Base-by-base conservation (phyloP, 768 basidiomycete genomes). In the Lactifluus echinatus region DNA sequence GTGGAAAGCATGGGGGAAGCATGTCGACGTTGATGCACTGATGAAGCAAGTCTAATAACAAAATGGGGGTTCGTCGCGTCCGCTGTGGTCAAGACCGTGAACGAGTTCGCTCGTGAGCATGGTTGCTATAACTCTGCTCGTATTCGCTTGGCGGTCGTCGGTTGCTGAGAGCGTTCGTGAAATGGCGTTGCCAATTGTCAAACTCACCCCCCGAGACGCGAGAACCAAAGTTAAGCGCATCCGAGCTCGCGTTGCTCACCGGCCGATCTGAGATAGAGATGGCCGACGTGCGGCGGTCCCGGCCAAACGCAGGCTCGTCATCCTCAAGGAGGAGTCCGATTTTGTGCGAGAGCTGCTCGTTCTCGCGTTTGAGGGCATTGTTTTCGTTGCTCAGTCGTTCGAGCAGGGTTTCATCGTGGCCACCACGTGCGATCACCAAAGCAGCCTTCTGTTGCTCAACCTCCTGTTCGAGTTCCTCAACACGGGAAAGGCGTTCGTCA, bases 341-440 rank as follows among this genome's bases (percentile, higher is more conserved):
- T 77, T 92, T 93, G 69, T 90, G 89, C n/a, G 86, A 85, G 43
- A 93, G 79, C 64, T 92, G 84, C 66, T 89, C 87, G 69, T 93
- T 93, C 71, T 93, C 90, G 55, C 82, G 81, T 69, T 86, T 84
- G 57, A 93, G 81, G 31, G 74, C 77, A 17, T 80, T 77, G 69
- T 93, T 93, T 68, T 95, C 90, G 68, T 76, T 80, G 69, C 84
- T 84, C 60, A 96, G 80, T 69, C 85, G 86, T 71, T 94, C 91
- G 36, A 89, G 69, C 42, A 85, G 67, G 8, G 86, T 84, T 72
- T 91, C 89, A 54, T 88, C 83, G 55, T 84, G 80, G 21, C 85
- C 87, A 53, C 83, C 82, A 14, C 89, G 85, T 29, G 89, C 82
- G 61, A 89, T 79, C 54, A 79, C 73, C 50, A 94, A 74, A 3